These are phyloP conservation scores for Stylonectria norvegica DNA, from an alignment of 2,329 filamentous ascomycete species.

Conservation along the genomic window DNA sequence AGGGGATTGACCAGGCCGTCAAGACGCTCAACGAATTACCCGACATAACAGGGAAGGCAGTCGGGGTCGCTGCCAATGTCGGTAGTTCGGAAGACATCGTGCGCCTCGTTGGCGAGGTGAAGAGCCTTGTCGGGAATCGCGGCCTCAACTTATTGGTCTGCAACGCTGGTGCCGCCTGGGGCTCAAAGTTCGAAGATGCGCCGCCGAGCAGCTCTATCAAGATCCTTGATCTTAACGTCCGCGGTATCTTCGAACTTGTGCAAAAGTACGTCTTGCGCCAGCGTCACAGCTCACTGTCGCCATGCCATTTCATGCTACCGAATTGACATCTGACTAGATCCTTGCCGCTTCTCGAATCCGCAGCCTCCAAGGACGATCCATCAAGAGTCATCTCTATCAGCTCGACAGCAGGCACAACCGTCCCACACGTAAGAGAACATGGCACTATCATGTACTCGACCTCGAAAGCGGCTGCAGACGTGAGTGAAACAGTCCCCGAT, in stretches of 20 bases:
- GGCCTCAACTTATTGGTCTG: slow-evolving; percentile 65
- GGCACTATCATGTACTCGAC: slow-evolving; percentile 65
- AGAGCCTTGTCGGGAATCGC: slow-evolving; percentile 52
- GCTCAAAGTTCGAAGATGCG: slow-evolving; percentile 61
- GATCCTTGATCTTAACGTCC: slow-evolving; percentile 68
- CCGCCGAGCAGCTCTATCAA: slow-evolving; percentile 59
- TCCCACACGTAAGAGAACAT: slow-evolving; percentile 57
- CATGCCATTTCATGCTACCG: too few relatives aligned
- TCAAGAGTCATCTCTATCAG: slow-evolving; percentile 64
- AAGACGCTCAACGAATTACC: slow-evolving; percentile 62
- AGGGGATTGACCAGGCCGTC: slow-evolving; percentile 55
- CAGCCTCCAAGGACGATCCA: slow-evolving; percentile 41
- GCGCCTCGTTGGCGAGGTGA: slow-evolving; percentile 54
- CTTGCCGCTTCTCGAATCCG: slow-evolving; percentile 44
- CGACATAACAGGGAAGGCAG: slow-evolving; percentile 54
- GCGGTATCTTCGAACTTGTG: slow-evolving; percentile 66
- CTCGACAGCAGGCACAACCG: slow-evolving; percentile 61
- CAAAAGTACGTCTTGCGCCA: slow-evolving; percentile 45
- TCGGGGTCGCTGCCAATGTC: slow-evolving; percentile 64
- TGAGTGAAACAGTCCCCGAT: slow-evolving; percentile 22
- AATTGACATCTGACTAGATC: slow-evolving; percentile 18
- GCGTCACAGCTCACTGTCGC: not conserved
- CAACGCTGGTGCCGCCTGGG: slow-evolving; percentile 71
- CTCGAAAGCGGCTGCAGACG: slow-evolving; percentile 61
- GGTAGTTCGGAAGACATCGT: slow-evolving; percentile 60